Conservation (phyloP, 768 basidiomycete genomes). For the Auricularia auricula-judae region DNA sequence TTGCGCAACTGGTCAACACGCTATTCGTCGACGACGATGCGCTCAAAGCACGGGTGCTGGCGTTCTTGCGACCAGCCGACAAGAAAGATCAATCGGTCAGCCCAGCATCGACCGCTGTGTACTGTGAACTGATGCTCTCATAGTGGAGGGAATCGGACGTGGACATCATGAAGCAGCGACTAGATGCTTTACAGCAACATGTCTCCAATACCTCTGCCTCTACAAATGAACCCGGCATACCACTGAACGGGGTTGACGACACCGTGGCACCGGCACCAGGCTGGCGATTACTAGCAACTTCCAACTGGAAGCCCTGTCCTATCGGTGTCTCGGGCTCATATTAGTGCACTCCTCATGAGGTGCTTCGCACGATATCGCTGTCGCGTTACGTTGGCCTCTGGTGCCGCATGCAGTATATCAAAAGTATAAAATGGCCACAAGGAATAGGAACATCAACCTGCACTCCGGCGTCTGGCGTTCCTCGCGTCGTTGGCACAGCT, state of each 20-base stretch:
- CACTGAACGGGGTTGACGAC: background rate
- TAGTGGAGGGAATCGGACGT: slow-evolving; percentile 8
- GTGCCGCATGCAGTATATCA: background rate
- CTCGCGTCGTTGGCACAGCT: background rate
- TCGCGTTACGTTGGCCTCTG: no score
- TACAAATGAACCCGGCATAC: slow-evolving; percentile 11
- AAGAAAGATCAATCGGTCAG: background rate
- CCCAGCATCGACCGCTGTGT: background rate
- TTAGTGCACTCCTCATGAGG: background rate
- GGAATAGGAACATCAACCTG: background rate
- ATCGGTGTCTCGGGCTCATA: slow-evolving; percentile 44
- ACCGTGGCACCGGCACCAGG: slow-evolving; percentile 20
- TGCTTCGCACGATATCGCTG: background rate
- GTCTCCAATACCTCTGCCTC: slow-evolving; percentile 1
- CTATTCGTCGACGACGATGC: slow-evolving; percentile 19
- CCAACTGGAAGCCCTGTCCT: slow-evolving; percentile 53
- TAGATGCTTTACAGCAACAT: background rate
- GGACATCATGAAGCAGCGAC: slow-evolving; percentile 6
- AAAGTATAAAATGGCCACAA: background rate
- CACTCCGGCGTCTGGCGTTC: background rate
- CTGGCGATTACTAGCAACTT: slow-evolving; percentile 40
- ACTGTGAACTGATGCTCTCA: background rate
- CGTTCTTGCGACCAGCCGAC: slow-evolving; percentile 5
- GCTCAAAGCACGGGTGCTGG: background rate
- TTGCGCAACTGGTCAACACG: slow-evolving; percentile 27